Conservation (phyloP, 1,284 basidiomycete genomes). For the Porphyrellus sp. region DNA sequence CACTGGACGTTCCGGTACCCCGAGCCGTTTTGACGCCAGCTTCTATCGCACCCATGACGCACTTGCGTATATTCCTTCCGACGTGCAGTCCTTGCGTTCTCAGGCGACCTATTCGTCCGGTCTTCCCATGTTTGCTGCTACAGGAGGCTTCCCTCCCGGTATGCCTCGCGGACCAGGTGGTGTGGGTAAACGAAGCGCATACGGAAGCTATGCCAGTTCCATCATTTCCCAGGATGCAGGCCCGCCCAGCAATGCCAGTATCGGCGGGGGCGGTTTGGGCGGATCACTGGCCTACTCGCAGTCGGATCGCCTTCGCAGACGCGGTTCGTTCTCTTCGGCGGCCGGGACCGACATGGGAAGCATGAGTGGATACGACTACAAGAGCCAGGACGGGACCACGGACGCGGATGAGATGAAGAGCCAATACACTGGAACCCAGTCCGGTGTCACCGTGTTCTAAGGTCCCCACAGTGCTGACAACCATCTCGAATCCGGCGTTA, state of each 20-base stretch:
- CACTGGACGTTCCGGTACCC: conserved; percentile 66
- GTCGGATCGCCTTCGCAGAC: conserved; percentile 63
- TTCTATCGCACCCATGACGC: conserved; percentile 97
- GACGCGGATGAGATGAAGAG: conserved; percentile 82
- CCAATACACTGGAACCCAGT: conserved; percentile 78
- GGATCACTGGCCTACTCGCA: conserved; percentile 75
- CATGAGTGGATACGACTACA: conserved; percentile 77
- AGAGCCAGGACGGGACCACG: conserved; percentile 75
- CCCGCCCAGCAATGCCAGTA: conserved; percentile 48
- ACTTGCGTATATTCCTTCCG: conserved; percentile 91
- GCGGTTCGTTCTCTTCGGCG: conserved; percentile 73
- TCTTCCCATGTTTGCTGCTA: conserved; percentile 77
- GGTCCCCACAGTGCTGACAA: conserved; percentile 6
- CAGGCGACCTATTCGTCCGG: conserved; percentile 92
- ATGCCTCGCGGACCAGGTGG: conserved; percentile 53
- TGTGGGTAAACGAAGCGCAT: conserved; percentile 64
- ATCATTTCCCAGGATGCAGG: conserved; percentile 88
- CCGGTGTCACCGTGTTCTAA: conserved; percentile 79
- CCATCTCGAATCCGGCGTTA: conserved; percentile 5
- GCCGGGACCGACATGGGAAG: conserved; percentile 74
- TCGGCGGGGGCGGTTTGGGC: conserved; percentile 44
- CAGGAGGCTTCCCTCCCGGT: conserved; percentile 65
- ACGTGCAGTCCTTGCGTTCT: conserved; percentile 89
- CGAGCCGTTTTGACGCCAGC: conserved; percentile 87
- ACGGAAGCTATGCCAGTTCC: conserved; percentile 85